phyloP scores from a whole-genome alignment of 2,329 filamentous ascomycete genomes.

The Plectosphaerella sp. region DNA sequence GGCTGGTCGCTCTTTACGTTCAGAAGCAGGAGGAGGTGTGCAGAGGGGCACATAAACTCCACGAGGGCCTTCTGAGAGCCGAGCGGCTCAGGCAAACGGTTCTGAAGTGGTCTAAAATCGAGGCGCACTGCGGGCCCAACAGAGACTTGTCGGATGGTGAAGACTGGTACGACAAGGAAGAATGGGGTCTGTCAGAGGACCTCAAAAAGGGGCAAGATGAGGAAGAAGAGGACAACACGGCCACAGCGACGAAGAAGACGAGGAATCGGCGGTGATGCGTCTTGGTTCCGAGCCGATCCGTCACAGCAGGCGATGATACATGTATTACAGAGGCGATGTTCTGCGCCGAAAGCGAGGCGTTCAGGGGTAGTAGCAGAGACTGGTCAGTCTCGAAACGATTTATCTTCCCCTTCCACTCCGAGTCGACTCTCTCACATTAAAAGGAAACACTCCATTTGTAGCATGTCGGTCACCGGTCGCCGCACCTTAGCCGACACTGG shows the following conservation, averaged over 20 bases:
- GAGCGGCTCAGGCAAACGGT: constrained; percentile 69
- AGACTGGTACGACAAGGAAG: constrained; percentile 82
- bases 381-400: background rate
- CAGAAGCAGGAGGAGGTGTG: constrained; percentile 85
- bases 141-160: constrained; percentile 82
- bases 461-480: background rate
- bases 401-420: too few species aligned
- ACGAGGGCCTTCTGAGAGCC: constrained; percentile 66
- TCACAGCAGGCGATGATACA: too few species aligned
- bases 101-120: constrained; percentile 71
- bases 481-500: background rate
- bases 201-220: constrained; percentile 78
- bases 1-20: constrained; percentile 69
- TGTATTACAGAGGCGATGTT: background rate
- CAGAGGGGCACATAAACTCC: constrained; percentile 62
- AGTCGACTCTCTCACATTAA: too few species aligned
- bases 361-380: background rate
- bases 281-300: too few species aligned
- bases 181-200: constrained; percentile 71
- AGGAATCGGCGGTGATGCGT: constrained; percentile 34
- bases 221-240: constrained; percentile 69
- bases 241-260: constrained; percentile 54
- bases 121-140: constrained; percentile 63
- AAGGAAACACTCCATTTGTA: background rate
- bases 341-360: background rate